Base-by-base conservation (phyloP, 495 filamentous ascomycete species). In the Hyaloscypha bicolor region DNA sequence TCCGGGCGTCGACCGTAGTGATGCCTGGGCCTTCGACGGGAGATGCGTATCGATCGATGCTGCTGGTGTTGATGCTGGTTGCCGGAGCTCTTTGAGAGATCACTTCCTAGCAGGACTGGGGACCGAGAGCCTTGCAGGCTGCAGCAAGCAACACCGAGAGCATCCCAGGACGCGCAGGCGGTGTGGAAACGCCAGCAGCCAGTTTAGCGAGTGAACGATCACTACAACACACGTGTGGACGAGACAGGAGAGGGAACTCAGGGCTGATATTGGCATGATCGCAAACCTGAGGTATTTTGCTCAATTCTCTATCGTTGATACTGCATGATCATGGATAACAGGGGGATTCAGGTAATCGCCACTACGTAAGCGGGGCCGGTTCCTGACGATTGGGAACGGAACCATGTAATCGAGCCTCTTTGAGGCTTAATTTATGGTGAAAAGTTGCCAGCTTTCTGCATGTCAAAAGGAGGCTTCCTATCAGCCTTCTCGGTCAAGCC, bases 41-140 rank as follows among this genome's bases (percentile, higher is more conserved):
- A 21, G 48, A 59, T 59, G 25, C 6, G 56, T 9, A 35, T 59
- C 30, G 55, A 11, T 37, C 25, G 42, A 14, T 48, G 11, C 1
- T 19, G 42, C 8, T 3, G 42, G 42, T 48, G 42, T 19, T 48
- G 42, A 48, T 48, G 42, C 42, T 48, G 42, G 42, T 59, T 59
- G 59, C 29, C 2, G 37, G 37, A 1, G 16, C 37, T 35, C 6
- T 16, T 48, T 29, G 9, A 48, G 59, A 56, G 14, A 39, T 35
- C 59, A 35, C 32, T 59, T 59, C 67, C 63, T 69, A 62, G 67
- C 63, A 65, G 59, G 63, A 65, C 63, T 45, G 67, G 66, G 63
- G 35, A 4, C 25, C 25, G 25, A 25, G 25, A 25, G 25, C 25
- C 25, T 25, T 25, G 25, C 25, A 25, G 25, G 1, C 25, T 25